Base-by-base conservation (phyloP, 2,329 filamentous ascomycete genomes). In the Dryadomyces quercivorus region DNA sequence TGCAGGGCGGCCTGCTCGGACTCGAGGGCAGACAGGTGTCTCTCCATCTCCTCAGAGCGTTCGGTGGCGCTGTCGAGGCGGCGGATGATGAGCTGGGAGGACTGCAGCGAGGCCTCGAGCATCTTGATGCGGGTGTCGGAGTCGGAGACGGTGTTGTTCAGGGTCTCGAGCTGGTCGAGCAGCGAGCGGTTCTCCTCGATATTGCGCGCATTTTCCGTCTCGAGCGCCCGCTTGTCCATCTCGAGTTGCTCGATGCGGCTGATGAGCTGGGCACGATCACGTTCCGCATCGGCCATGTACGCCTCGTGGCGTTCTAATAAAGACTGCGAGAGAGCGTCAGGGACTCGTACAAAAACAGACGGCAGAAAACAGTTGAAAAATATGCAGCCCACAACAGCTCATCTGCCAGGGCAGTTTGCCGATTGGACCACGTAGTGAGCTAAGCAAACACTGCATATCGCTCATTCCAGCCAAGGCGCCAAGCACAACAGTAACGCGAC, bases 201-300 rank as follows among this genome's bases (percentile, higher is more conserved):
- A 31, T 85, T 86, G 57, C 77, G 76, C 54, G 83, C 82, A 70
- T 97, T 98, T 63, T 81, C 78, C 45, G 76, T 74, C 69, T 95
- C 88, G 58, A 94, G 78, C 57, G 80, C 74, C 63, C 74, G 75
- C 71, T 95, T 95, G 61, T 82, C 80, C 62, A 70, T 70, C 70
- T 95, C 88, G 52, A 98, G 76, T 59, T 77, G 77, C 62, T 86
- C 84, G 65, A 96, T 90, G 58, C 80, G 86, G 49, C 74, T 69
- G 47, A 80, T 77, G 70, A 96, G 82, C 58, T 84, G 80, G 58
- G 76, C 73, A 57, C 91, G 86, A 67, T 96, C 90, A 62, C 83
- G 82, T 73, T 95, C 90, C 57, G 91, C 89, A 68, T 95, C 89
- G 61, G 85, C 85, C 77, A 96, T 92, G 70, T 95, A 96, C 57